Base-by-base conservation (phyloP, 176 grass and related monocot genomes). In the Pharus latifolius region DNA sequence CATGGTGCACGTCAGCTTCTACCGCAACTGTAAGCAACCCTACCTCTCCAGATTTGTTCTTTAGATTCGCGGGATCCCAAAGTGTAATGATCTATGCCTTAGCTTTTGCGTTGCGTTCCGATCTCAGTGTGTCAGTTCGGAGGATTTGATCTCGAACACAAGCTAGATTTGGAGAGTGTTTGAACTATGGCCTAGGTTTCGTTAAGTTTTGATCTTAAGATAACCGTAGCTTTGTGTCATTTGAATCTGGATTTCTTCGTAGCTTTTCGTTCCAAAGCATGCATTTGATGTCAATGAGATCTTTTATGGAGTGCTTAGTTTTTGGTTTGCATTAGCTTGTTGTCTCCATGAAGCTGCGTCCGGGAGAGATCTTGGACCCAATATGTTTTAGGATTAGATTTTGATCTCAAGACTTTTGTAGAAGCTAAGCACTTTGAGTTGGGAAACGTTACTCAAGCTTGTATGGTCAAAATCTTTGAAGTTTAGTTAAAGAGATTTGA, bases 1-100 rank as follows among this genome's bases (percentile, higher is more conserved):
- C 44, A 75, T 96, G 83, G 86, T 89, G 53, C 82, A 75, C 73
- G 87, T 89, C 53, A 82, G 3, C 66, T 82, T 89, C 77, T 85
- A 89, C 37, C 78, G 82, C 48, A 89, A 89, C 78, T 87, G 86
- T 90, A 81, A 85, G 73, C 14, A 1, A 0, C 20, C 28, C 12
- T 56, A 7, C 4, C 16, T 12, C 63, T 32, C 10, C n/a, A n/a
- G n/a, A n/a, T n/a, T n/a, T 56, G 2, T 45, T 5, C 4, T 9
- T n/a, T 1, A 43, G 35, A 66, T 56, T 27, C 13, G n/a, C 34
- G 63, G 7, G 6, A 55, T 23, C 26, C 19, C 26, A 54, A 7
- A 10, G 10, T 11, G 4, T 43, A 55, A 0, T 49, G 6, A n/a
- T n/a, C n/a, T n/a, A n/a, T n/a, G n/a, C n/a, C n/a, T n/a, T n/a